Base-by-base conservation (phyloP, 768 basidiomycete genomes). In the Lactifluus piperatus region DNA sequence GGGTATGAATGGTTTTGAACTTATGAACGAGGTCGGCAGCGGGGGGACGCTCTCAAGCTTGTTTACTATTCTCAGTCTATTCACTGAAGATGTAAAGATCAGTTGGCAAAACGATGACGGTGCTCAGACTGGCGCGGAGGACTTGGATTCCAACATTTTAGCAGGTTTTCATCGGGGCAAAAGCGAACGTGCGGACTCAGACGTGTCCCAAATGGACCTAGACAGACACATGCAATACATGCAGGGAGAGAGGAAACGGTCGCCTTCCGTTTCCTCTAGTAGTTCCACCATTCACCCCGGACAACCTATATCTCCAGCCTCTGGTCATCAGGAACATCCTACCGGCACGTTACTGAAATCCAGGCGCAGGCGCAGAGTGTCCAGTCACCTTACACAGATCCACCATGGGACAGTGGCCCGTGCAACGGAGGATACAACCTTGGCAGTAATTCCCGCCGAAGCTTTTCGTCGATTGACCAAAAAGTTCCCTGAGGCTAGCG, bases 401-500 rank as follows among this genome's bases (percentile, higher is more conserved):
- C 81, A 82, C 66, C 81, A 84, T 66, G 88, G 88, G 5, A 84
- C 88, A 5, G 84, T 98, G 22, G 94, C 94, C n/a, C 79, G 95
- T 37, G 97, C 97, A 7, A 86, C 87, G 5, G 88, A 91, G 54
- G 97, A 99, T 67, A 90, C 90, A 5, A 98, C 97, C 2, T 75
- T 99, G 20, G 97, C 95, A n/a, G 95, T 99, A 10, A 98, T 99
- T 56, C 97, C 97, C 26, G 95, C 97, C 2, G 94, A 97, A 70
- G 97, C 95, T 4, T 99, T 99, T 73, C 79, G 88, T 56, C 79
- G 94, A 51, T 75, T 99, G 41, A 97, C 95, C 3, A 91, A 94
- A 73, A 94, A 95, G 69, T 97, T 88, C 66, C 97, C 97, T 0
- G 98, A 98, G 67, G 94, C 97, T 3, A 91, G 94, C 37, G 94